Evolutionary conservation across 306 rosid species (phyloP), one percentile per base, ranked within the genome.

Genomic region (Sophora flavescens): DNA sequence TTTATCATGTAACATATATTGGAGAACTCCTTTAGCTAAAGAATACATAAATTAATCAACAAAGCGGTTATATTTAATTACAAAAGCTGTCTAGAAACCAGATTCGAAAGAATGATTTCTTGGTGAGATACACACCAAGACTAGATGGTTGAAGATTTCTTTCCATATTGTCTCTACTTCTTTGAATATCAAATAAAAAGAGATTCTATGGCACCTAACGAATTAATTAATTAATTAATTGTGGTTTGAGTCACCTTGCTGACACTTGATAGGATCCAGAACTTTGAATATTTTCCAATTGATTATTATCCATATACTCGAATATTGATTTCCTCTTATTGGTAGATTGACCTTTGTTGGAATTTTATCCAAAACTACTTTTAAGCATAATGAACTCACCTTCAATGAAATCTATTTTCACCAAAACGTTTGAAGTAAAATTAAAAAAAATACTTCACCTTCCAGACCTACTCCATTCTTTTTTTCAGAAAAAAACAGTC

Each of bases 81-180:
- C 35, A 61, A 78, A 78, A 82, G 74, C 61, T 75, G 76, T 74
- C 81, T 67, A 41, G 58, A 70, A 54, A 3, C 10, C 77, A 66
- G 77, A 78, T 50, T 56, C 33, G 68, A 65, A 59, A 48, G 72
- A 81, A 74, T 62, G 63, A 38, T 75, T 72, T 80, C 54, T 80
- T 59, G 78, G 75, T 53, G 77, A 75, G 79, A 78, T 33, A 67
- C 64, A 78, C 10, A 35, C 47, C 57, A 15, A 59, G 62, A 22
- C 57, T 33, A 50, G 62, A 63, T 60, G 64, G 76, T 51, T 54
- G 32, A 76, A 63, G 45, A 76, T 63, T 58, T 17, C 67, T 81
- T 71, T 77, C 80, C 48, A 44, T 74, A 60, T 77, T 84, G 83
- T 77, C 81, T 73, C 76, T 84, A 72, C 44, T 33, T 44, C 82